Evolutionary conservation across 78 protist genomes (phyloP).

Genomic region (Polysphondylium violaceum): DNA sequence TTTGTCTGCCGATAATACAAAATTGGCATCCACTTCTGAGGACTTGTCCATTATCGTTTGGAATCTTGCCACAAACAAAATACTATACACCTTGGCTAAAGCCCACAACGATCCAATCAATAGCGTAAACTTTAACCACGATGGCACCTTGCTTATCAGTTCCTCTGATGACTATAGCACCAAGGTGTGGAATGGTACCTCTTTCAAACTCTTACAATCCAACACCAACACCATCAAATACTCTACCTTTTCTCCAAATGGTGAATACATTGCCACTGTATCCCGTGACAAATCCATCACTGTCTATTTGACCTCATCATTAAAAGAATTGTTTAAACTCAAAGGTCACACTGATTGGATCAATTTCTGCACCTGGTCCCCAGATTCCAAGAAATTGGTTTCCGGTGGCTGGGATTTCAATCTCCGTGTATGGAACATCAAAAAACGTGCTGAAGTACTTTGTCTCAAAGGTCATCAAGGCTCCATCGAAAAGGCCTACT

Average conservation of each 20-base stretch:
- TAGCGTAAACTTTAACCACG: slow-evolving; percentile 7
- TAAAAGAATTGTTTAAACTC: slow-evolving; percentile 11
- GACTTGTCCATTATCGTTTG: slow-evolving; percentile 62
- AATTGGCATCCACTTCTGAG: slow-evolving; percentile 68
- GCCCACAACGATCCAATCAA: slow-evolving; percentile 65
- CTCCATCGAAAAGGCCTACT: slow-evolving; percentile 56
- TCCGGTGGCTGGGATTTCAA: slow-evolving; percentile 80
- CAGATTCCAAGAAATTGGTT: slow-evolving; percentile 61
- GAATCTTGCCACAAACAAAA: neutral
- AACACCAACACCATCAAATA: slow-evolving; percentile 40
- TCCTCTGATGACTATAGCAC: slow-evolving; percentile 45
- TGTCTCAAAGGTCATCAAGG: slow-evolving; percentile 77
- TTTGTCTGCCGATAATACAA: slow-evolving; percentile 6
- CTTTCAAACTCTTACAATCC: neutral
- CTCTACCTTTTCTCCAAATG: slow-evolving; percentile 68
- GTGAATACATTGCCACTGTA: slow-evolving; percentile 57
- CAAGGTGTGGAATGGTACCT: slow-evolving; percentile 36
- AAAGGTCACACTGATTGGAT: slow-evolving; percentile 84
- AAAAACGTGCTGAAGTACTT: slow-evolving; percentile 16
- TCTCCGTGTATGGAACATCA: slow-evolving; percentile 72
- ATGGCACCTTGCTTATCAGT: neutral
- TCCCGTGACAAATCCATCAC: slow-evolving; percentile 68
- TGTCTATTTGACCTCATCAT: slow-evolving; percentile 20
- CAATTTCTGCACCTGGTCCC: slow-evolving; percentile 60
- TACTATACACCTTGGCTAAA: neutral